A percentile compares a stretch with the other conserved stretches of the same genome.
Conservation (phyloP, 2,329 filamentous ascomycete genomes). For the Penicillium sp. region DNA sequence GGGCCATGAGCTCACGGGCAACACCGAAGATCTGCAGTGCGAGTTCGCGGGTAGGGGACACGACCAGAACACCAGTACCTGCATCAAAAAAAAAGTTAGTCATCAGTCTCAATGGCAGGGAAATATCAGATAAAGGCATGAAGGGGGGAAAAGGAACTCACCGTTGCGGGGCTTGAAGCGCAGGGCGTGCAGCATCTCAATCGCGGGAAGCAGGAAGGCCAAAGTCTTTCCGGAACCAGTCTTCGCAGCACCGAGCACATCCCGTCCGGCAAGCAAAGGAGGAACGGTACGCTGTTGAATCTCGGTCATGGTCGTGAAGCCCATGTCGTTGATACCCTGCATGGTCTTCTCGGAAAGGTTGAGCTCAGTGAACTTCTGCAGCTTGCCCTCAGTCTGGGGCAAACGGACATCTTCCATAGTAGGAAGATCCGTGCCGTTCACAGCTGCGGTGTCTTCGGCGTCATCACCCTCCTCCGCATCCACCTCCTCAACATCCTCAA, state of each 20-base stretch:
- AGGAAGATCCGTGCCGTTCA: conserved; percentile 49
- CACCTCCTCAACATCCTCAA: conserved; percentile 31
- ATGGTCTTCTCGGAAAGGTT: conserved; percentile 85
- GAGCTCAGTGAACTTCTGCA: conserved; percentile 73
- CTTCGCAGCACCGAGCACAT: conserved; percentile 93
- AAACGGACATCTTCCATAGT: conserved; percentile 52
- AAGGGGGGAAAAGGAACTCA: conserved; percentile 14
- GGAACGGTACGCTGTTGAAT: conserved; percentile 88
- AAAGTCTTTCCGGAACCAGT: conserved; percentile 95
- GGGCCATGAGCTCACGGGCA: conserved; percentile 84
- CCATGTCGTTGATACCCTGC: conserved; percentile 86
- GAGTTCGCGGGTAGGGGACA: conserved; percentile 89
- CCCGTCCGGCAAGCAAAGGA: conserved; percentile 80
- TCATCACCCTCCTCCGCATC: conserved; percentile 28
- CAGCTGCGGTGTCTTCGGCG: conserved; percentile 19
- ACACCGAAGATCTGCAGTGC: conserved; percentile 96
- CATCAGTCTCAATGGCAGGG: background rate
- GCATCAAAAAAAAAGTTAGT: conserved; percentile 5
- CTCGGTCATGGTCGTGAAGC: conserved; percentile 91
- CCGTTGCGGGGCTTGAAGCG: conserved; percentile 93
- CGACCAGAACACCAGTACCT: conserved; percentile 82
- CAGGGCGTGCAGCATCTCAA: conserved; percentile 87
- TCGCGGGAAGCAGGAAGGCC: conserved; percentile 87
- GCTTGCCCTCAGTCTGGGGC: conserved; percentile 59
- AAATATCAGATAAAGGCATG: background rate